Conservation (phyloP, 1,284 basidiomycete genomes). For the Volvariella surrecta region DNA sequence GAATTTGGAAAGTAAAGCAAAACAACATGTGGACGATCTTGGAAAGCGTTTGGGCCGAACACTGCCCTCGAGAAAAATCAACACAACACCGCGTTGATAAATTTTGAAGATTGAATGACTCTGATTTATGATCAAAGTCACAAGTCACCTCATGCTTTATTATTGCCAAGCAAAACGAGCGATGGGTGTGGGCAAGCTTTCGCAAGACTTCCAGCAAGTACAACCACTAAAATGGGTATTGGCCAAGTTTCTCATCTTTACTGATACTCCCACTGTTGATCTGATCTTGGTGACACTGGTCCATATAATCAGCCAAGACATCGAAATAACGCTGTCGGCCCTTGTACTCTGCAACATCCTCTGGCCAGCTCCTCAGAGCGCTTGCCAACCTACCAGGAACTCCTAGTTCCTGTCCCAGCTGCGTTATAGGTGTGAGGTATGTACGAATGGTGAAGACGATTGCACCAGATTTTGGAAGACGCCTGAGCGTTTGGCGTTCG, state of each 20-base stretch:
- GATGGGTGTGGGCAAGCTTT: too few species aligned
- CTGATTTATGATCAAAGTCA: too few species aligned
- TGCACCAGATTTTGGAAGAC: conserved; percentile 58
- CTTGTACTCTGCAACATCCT: conserved; percentile 58
- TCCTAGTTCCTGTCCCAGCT: conserved; percentile 52
- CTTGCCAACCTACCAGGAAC: conserved; percentile 60
- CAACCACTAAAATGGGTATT: conserved; percentile 10
- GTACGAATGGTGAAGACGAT: conserved; percentile 75
- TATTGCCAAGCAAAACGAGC: too few species aligned
- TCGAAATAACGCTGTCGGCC: conserved; percentile 34
- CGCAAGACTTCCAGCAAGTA: too few species aligned
- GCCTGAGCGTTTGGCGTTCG: conserved; percentile 67
- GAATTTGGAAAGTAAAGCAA: too few species aligned
- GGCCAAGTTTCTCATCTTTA: conserved; percentile 9
- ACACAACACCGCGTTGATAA: too few species aligned
- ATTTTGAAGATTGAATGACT: too few species aligned
- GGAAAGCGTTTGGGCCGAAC: too few species aligned
- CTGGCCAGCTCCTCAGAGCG: conserved; percentile 62
- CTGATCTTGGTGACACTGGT: conserved; percentile 15
- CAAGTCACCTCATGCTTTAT: too few species aligned
- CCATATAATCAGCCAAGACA: conserved; percentile 20
- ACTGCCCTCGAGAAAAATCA: too few species aligned
- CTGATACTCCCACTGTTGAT: conserved; percentile 11
- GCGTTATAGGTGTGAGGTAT: conserved; percentile 54
- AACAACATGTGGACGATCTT: too few species aligned